Evolutionary conservation across 31 red algal genomes (phyloP).

Genomic region (Porphyra umbilicalis): DNA sequence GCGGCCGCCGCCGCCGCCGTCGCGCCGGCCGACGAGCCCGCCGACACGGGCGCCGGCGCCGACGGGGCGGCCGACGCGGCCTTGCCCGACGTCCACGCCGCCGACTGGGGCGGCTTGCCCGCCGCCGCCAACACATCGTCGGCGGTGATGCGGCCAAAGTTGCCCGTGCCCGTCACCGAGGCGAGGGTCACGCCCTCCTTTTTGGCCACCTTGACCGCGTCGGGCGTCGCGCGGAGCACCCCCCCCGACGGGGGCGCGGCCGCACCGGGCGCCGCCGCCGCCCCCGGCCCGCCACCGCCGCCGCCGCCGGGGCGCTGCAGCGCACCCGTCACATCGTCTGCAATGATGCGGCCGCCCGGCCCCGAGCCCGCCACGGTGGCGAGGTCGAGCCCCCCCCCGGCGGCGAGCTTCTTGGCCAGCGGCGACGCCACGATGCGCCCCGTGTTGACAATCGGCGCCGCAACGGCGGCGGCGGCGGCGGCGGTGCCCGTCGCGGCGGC

Average conservation of each 20-base stretch:
- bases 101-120: slow-evolving; percentile 41
- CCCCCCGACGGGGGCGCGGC: slow-evolving; percentile 8
- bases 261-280: neutral
- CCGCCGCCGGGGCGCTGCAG: neutral
- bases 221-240: slow-evolving; percentile 71
- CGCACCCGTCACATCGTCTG: slow-evolving; percentile 57
- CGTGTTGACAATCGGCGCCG: slow-evolving; percentile 11
- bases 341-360: slow-evolving; percentile 67
- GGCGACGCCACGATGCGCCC: slow-evolving; percentile 83
- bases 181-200: slow-evolving; percentile 68
- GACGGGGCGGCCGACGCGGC: neutral
- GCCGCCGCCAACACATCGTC: slow-evolving; percentile 81
- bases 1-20: slow-evolving; percentile 4
- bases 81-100: neutral
- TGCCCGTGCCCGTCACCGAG: slow-evolving; percentile 66
- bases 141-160: slow-evolving; percentile 89
- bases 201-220: slow-evolving; percentile 91
- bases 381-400: slow-evolving; percentile 68
- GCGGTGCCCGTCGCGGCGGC: too few species aligned
- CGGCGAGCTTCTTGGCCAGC: slow-evolving; percentile 65
- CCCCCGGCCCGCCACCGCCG: slow-evolving; percentile 2
- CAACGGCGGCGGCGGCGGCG: neutral
- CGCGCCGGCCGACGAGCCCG: neutral
- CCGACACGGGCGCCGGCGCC: slow-evolving; percentile 4
- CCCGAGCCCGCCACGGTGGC: slow-evolving; percentile 47